Evolutionary conservation across 2,329 filamentous ascomycete species (phyloP).

Genomic region (Colletotrichum spaethianum): DNA sequence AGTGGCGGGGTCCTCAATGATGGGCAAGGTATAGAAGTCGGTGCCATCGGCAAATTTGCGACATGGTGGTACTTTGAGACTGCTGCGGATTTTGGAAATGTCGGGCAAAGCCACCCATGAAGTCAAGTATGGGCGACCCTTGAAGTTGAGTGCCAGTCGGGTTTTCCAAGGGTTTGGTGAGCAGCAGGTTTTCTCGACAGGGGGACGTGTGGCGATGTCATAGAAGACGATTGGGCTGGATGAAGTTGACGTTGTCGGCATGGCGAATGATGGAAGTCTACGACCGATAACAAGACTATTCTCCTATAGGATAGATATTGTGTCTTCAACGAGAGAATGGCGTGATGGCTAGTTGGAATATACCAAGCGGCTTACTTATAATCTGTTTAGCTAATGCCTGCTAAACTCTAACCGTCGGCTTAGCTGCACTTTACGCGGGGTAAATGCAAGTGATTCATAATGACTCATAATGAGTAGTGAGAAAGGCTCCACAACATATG

Average conservation of each 20-base stretch:
- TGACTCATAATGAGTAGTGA: background rate
- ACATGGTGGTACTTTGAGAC: constrained; percentile 61
- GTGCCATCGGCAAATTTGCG: constrained; percentile 70
- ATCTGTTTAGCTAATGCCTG: background rate
- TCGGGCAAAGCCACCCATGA: constrained; percentile 67
- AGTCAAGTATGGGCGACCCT: constrained; percentile 52
- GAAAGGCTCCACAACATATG: background rate
- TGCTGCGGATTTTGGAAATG: constrained; percentile 62
- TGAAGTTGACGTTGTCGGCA: constrained; percentile 21
- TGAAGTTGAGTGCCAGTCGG: constrained; percentile 59
- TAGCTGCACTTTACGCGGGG: background rate
- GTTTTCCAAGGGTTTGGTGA: constrained; percentile 52
- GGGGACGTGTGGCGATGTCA: constrained; percentile 57
- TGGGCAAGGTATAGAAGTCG: constrained; percentile 73
- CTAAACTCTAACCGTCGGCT: background rate
- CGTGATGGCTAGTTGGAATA: background rate
- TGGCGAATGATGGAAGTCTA: constrained; percentile 4
- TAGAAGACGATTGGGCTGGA: constrained; percentile 54
- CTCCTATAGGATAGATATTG: background rate
- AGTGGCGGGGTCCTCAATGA: constrained; percentile 63
- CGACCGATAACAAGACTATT: background rate
- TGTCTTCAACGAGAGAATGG: background rate
- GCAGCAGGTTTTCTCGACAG: constrained; percentile 45
- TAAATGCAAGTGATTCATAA: background rate
- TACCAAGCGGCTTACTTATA: background rate